Percentiles rank a stretch among this genome's conserved stretches.
Conservation (phyloP, 2,329 filamentous ascomycete species). For the Aspergillus sp. region DNA sequence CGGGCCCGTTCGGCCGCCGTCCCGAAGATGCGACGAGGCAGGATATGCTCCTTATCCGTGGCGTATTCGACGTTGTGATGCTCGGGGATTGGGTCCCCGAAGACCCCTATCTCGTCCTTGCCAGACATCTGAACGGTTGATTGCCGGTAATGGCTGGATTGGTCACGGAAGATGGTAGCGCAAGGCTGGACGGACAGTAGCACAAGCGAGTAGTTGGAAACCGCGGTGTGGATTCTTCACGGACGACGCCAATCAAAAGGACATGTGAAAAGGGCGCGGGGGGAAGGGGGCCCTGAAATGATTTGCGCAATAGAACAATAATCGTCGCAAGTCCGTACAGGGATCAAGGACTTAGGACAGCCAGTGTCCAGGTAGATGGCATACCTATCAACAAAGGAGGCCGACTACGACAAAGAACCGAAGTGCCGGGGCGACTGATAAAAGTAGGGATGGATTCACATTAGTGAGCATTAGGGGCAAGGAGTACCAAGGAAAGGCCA, state of each 20-base stretch:
- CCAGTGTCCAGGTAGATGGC: background rate
- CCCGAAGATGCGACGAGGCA: conserved; percentile 24
- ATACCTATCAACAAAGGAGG: background rate
- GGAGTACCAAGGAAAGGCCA: background rate
- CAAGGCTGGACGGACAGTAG: background rate
- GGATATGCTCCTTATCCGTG: conserved; percentile 17
- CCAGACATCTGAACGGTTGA: conserved; percentile 12
- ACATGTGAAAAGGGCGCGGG: background rate
- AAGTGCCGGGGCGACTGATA: background rate
- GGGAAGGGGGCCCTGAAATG: background rate
- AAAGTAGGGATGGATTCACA: background rate
- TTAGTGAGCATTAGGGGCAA: background rate
- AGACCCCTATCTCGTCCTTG: conserved; percentile 9
- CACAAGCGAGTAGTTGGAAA: background rate
- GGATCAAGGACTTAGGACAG: background rate
- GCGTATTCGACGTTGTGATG: conserved; percentile 14
- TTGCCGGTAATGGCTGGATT: background rate
- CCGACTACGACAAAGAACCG: background rate
- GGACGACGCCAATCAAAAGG: background rate
- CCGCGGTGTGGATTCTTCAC: background rate
- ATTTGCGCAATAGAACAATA: background rate
- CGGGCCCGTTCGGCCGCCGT: conserved; percentile 42
- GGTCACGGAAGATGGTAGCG: background rate
- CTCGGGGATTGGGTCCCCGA: conserved; percentile 6
- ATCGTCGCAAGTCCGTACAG: background rate